Evolutionary conservation across 768 basidiomycete genomes (phyloP).

Genomic region (Steccherinum ochraceum): DNA sequence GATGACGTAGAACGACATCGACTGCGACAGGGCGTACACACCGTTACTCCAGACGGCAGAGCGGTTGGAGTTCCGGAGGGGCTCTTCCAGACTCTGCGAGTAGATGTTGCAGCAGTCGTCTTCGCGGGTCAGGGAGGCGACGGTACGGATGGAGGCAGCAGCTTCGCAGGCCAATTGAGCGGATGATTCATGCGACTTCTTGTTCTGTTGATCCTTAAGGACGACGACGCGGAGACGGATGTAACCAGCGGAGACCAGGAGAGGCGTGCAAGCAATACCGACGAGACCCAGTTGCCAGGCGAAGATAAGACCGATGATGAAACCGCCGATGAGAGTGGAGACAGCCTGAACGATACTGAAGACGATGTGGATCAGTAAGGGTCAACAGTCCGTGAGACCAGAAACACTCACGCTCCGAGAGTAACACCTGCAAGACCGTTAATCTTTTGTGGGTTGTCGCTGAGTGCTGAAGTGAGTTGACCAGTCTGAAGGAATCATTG

Average conservation of each 20-base stretch:
- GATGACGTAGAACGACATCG: conserved; percentile 72
- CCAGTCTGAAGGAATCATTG: too few species aligned
- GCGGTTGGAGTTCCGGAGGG: conserved; percentile 56
- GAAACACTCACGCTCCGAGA: conserved; percentile 56
- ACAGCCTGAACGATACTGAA: conserved; percentile 61
- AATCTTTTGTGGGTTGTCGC: conserved; percentile 87
- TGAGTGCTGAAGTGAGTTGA: conserved; percentile 67
- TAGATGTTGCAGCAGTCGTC: conserved; percentile 65
- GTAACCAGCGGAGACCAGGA: conserved; percentile 69
- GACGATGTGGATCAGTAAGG: not conserved
- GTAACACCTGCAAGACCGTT: conserved; percentile 85
- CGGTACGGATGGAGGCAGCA: conserved; percentile 82
- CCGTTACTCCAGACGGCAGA: conserved; percentile 56
- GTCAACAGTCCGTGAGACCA: too few species aligned
- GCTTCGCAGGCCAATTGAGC: conserved; percentile 91
- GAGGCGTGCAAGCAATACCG: conserved; percentile 70
- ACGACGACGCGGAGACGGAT: conserved; percentile 82
- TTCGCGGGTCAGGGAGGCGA: conserved; percentile 82
- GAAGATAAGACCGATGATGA: conserved; percentile 71
- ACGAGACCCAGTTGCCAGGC: conserved; percentile 82
- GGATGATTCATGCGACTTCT: conserved; percentile 67
- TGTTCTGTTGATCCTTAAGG: conserved; percentile 78
- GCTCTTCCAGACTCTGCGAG: conserved; percentile 64
- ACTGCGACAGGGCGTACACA: conserved; percentile 70
- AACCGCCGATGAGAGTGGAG: conserved; percentile 68